phyloP scores from a whole-genome alignment of 2,329 filamentous ascomycete species.

The Ceratocystis cubensis region DNA sequence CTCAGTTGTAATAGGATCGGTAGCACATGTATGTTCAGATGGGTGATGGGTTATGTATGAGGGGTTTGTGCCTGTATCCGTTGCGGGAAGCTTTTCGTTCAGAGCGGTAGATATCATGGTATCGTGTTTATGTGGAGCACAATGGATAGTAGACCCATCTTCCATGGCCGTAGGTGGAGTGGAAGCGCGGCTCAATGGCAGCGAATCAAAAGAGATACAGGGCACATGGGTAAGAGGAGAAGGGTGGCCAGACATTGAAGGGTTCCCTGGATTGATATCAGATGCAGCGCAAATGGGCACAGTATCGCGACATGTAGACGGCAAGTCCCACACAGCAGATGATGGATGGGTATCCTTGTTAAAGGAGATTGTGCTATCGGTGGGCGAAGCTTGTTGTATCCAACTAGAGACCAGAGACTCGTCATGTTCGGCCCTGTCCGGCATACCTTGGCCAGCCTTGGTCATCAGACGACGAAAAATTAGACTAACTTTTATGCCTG shows the following conservation, averaged over 20 bases:
- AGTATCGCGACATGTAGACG: background rate
- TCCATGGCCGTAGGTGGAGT: too few species aligned
- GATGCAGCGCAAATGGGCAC: background rate
- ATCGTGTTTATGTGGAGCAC: too few species aligned
- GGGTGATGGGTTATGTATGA: too few species aligned
- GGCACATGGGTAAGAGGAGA: too few species aligned
- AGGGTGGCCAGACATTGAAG: background rate
- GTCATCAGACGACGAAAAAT: conserved; percentile 10
- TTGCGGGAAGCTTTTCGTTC: too few species aligned
- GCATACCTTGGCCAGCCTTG: background rate
- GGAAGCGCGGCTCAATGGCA: too few species aligned
- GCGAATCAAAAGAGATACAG: too few species aligned
- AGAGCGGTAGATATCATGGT: too few species aligned
- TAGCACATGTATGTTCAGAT: too few species aligned
- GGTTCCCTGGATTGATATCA: background rate
- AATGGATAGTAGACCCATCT: too few species aligned
- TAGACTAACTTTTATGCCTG: conserved; percentile 12
- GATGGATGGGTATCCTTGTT: background rate
- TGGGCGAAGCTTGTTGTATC: background rate
- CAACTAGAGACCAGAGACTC: background rate
- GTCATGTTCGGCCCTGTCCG: background rate
- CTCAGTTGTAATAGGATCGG: too few species aligned
- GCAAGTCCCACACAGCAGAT: background rate
- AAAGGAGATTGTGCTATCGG: background rate
- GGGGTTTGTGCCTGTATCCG: too few species aligned